Percentiles rank a stretch among this genome's conserved stretches.
phyloP scores from a whole-genome alignment of 192 early-diverging fungal genomes.

The Funneliformis geosporum region DNA sequence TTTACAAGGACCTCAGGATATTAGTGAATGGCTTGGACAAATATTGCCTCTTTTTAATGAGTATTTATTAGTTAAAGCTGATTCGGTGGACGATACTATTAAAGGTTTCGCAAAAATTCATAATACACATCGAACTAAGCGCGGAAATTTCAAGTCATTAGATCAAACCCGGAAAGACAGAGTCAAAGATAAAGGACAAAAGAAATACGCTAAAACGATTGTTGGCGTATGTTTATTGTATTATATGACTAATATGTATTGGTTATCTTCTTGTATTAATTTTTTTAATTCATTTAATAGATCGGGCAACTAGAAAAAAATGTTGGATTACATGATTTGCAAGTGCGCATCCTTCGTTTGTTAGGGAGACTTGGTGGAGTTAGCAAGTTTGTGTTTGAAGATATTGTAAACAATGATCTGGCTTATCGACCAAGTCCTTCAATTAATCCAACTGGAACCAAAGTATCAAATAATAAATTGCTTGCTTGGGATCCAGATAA shows the following conservation, averaged over 20 bases:
- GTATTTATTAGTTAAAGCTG: conserved; percentile 61
- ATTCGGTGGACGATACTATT: conserved; percentile 25
- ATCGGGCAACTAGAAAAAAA: conserved; percentile 27
- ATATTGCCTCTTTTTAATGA: conserved; percentile 67
- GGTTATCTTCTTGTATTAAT: background rate
- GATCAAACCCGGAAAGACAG: background rate
- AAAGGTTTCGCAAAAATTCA: conserved; percentile 17
- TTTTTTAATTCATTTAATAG: background rate
- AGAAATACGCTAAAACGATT: background rate
- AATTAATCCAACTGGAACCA: conserved; percentile 19
- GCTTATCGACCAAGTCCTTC: background rate
- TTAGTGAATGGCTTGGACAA: conserved; percentile 37
- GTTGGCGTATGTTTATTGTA: conserved; percentile 1
- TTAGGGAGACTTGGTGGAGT: conserved; percentile 65
- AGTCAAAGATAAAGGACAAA: background rate
- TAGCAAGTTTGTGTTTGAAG: conserved; percentile 50
- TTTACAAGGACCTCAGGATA: conserved; percentile 30
- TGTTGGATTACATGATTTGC: conserved; percentile 52
- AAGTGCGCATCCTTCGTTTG: conserved; percentile 60
- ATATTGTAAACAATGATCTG: background rate
- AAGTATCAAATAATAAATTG: conserved; percentile 35
- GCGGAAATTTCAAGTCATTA: background rate
- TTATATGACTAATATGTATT: background rate
- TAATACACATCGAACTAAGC: background rate
- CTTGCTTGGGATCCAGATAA: conserved; percentile 73